Percentiles rank a stretch among this genome's conserved stretches.
Conservation (phyloP, 768 basidiomycete genomes). For the Tylopilus sp. region DNA sequence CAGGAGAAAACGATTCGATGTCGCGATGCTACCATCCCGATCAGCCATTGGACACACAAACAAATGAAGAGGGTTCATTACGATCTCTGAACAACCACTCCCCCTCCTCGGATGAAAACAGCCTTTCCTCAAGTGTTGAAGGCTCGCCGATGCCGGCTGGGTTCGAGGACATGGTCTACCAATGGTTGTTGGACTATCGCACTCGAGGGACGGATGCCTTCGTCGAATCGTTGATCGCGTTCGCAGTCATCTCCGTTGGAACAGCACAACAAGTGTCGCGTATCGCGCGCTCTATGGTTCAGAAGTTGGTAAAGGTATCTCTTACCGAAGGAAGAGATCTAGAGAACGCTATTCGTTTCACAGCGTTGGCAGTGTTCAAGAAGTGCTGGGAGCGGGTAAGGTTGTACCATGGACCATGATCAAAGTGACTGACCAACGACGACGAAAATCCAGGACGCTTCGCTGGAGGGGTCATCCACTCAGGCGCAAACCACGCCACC, state of each 20-base stretch:
- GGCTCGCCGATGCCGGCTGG: not conserved
- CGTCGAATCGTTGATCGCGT: conserved; percentile 15
- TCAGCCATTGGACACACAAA: not conserved
- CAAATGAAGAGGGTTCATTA: not conserved
- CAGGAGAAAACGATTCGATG: not conserved
- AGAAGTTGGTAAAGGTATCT: conserved; percentile 5
- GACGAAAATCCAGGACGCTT: conserved; percentile 9
- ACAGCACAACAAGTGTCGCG: conserved; percentile 14
- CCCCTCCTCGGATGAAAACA: conserved; percentile 12
- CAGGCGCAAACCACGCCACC: not conserved
- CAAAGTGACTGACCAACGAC: not conserved
- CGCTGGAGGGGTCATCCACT: conserved; percentile 1
- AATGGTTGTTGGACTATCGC: conserved; percentile 24
- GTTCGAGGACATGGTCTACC: conserved; percentile 14
- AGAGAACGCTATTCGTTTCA: conserved; percentile 10
- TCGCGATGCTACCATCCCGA: not conserved
- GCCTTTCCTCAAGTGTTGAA: conserved; percentile 1
- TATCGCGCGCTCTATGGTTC: conserved; percentile 10
- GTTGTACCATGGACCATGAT: not conserved
- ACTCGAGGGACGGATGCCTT: conserved; percentile 13
- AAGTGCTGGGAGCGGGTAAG: conserved; percentile 16
- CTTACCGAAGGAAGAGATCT: conserved; percentile 9
- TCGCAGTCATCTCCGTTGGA: conserved; percentile 10
- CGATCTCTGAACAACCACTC: not conserved
- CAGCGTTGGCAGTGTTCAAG: conserved; percentile 15